phyloP scores from a whole-genome alignment of 176 grass and related monocot species.

The Oryza punctata region DNA sequence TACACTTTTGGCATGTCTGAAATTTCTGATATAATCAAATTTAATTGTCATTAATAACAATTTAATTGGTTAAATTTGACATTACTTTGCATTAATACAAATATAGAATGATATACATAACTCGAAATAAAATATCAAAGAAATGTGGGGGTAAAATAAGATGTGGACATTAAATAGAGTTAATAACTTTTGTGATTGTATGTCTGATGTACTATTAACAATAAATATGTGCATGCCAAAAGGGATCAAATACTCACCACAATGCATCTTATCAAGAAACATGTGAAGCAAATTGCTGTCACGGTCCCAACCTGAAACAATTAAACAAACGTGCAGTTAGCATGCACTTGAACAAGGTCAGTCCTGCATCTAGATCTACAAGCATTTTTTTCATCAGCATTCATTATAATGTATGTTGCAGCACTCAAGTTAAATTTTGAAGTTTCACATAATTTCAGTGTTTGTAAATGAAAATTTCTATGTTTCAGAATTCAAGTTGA shows the following conservation, averaged over 20 bases:
- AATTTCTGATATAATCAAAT: neutral
- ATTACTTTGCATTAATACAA: neutral
- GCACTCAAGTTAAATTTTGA: conserved; percentile 11
- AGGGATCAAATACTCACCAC: conserved; percentile 62
- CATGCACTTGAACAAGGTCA: too few species aligned
- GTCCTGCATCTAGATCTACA: too few species aligned
- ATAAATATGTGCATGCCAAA: neutral
- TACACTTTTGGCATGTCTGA: neutral
- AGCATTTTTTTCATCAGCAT: neutral
- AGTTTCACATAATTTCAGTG: neutral
- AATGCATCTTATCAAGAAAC: conserved; percentile 85
- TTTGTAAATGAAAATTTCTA: neutral
- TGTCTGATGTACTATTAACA: neutral
- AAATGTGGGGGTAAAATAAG: neutral
- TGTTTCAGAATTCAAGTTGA: neutral
- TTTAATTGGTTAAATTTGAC: neutral
- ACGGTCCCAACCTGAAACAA: conserved; percentile 80
- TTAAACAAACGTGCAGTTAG: conserved; percentile 4
- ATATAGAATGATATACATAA: neutral
- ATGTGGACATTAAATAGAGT: neutral
- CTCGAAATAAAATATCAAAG: neutral
- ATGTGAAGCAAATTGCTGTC: conserved; percentile 76
- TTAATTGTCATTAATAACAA: neutral
- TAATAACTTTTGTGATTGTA: neutral
- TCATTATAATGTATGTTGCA: conserved; percentile 19